phyloP scores from a whole-genome alignment of 2,329 filamentous ascomycete species.

The Fusarium sulawesiense region DNA sequence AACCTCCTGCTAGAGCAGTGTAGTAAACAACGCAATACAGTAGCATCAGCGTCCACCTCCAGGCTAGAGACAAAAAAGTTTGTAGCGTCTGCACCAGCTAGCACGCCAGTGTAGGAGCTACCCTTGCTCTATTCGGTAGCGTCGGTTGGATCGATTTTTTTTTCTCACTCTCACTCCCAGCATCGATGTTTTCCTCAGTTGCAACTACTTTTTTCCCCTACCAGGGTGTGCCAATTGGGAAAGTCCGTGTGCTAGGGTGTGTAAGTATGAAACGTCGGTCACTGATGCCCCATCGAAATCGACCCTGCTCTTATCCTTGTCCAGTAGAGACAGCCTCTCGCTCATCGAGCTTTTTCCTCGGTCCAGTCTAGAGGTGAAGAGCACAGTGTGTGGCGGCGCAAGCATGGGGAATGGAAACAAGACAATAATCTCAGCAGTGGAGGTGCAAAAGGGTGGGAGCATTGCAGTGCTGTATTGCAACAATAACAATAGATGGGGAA shows the following conservation, averaged over 20 bases:
- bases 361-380: conserved; percentile 29
- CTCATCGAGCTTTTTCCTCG: conserved; percentile 40
- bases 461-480: conserved; percentile 3
- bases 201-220: conserved; percentile 8
- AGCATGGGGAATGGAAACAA: conserved; percentile 49
- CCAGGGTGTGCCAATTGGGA: neutral
- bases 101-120: conserved; percentile 39
- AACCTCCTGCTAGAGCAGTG: conserved; percentile 23
- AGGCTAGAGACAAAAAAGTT: conserved; percentile 26
- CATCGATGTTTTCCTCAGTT: neutral
- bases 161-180: conserved; percentile 6
- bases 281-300: conserved; percentile 39
- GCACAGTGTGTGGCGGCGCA: conserved; percentile 43
- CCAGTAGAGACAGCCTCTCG: conserved; percentile 26
- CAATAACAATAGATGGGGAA: neutral
- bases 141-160: conserved; percentile 41
- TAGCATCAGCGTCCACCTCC: conserved; percentile 28
- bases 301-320: conserved; percentile 36
- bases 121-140: conserved; percentile 45
- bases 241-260: conserved; percentile 33
- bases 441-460: conserved; percentile 18
- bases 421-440: conserved; percentile 46
- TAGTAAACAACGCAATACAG: conserved; percentile 34
- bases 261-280: conserved; percentile 40
- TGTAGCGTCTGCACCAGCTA: conserved; percentile 37